Evolutionary conservation across 2,329 filamentous ascomycete species (phyloP).

Genomic region (Penicillium brasilianum): DNA sequence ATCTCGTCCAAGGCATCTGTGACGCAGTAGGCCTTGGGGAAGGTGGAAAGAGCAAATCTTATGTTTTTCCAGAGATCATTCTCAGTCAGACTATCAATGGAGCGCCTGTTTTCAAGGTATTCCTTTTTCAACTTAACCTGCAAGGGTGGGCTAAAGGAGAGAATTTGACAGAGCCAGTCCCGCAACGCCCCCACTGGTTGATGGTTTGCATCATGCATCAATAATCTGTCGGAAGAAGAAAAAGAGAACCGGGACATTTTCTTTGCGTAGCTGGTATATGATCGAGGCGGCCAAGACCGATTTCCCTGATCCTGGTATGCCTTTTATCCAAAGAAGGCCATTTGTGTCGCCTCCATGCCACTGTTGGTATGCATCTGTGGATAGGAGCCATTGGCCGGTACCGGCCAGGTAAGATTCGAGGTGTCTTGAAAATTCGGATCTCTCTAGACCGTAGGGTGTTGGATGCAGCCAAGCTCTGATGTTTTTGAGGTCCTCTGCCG

Average conservation of each 20-base stretch:
- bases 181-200: conserved; percentile 20
- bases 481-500: neutral
- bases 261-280: conserved; percentile 9
- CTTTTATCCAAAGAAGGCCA: conserved; percentile 32
- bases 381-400: neutral
- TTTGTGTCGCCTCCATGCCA: conserved; percentile 22
- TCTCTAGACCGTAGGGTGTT: neutral
- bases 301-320: conserved; percentile 34
- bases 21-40: neutral
- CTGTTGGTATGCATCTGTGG: conserved; percentile 9
- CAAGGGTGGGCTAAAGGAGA: conserved; percentile 15
- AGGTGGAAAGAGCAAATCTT: neutral
- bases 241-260: conserved; percentile 17
- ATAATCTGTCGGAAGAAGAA: conserved; percentile 37
- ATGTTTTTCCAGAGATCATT: conserved; percentile 1
- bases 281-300: conserved; percentile 32
- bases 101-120: neutral
- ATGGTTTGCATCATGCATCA: conserved; percentile 23
- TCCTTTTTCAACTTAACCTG: conserved; percentile 9
- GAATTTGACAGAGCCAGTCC: conserved; percentile 29
- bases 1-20: neutral
- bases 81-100: neutral
- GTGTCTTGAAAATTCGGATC: neutral
- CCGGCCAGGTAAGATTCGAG: neutral
- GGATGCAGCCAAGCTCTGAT: neutral